A percentile compares a stretch with the other conserved stretches of the same genome.
phyloP scores from a whole-genome alignment of 192 early-diverging fungal species.

The Coemansia sp. region DNA sequence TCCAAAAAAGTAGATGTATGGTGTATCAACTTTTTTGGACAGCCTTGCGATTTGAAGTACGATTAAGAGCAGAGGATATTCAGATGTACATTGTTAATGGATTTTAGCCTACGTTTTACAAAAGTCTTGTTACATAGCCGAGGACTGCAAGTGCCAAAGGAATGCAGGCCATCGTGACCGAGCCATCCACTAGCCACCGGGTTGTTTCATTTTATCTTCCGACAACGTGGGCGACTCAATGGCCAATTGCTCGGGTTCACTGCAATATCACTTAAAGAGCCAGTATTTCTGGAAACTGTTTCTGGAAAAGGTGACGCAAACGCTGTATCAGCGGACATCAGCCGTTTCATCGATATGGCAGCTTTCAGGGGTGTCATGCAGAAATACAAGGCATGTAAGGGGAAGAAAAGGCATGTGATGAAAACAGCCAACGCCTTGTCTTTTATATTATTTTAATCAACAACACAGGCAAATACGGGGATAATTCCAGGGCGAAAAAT shows the following conservation, averaged over 20 bases:
- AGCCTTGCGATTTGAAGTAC: too few relatives aligned
- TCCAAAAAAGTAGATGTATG: too few relatives aligned
- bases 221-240: neutral
- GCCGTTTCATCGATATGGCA: neutral
- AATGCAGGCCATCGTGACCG: too few relatives aligned
- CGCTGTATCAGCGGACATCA: conserved; percentile 1
- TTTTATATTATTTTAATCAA: neutral
- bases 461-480: neutral
- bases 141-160: too few relatives aligned
- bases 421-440: neutral
- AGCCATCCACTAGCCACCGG: too few relatives aligned
- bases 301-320: neutral
- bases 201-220: neutral
- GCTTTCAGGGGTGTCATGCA: neutral
- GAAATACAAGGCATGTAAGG: neutral
- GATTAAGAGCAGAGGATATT: too few relatives aligned
- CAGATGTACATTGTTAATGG: too few relatives aligned
- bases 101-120: too few relatives aligned
- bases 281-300: neutral
- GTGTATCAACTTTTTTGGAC: too few relatives aligned
- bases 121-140: too few relatives aligned
- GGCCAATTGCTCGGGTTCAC: neutral
- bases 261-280: neutral
- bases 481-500: neutral
- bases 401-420: neutral